Evolutionary conservation across 1,284 basidiomycete genomes (phyloP).

Genomic region (Kwoniella shivajii): DNA sequence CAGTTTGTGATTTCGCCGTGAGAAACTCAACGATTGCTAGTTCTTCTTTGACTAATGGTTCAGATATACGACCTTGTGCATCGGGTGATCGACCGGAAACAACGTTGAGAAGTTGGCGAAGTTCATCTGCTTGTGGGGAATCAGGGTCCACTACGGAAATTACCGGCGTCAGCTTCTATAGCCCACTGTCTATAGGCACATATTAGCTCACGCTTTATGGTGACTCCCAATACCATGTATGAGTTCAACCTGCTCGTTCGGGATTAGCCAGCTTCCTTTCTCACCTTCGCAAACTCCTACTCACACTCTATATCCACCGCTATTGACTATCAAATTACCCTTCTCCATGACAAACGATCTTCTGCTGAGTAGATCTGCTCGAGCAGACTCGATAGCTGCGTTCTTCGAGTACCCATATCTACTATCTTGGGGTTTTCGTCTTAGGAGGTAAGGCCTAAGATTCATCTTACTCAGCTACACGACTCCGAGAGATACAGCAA

Average conservation of each 20-base stretch:
- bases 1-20: constrained; percentile 45
- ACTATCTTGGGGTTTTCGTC: constrained; percentile 52
- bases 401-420: constrained; percentile 54
- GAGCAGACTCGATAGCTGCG: constrained; percentile 55
- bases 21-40: constrained; percentile 55
- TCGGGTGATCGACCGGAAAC: constrained; percentile 55
- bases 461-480: background rate
- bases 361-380: constrained; percentile 53
- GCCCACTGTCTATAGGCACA: too few relatives aligned
- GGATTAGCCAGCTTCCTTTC: too few relatives aligned
- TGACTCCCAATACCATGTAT: constrained; percentile 55
- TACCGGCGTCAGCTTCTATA: background rate
- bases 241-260: constrained; percentile 54
- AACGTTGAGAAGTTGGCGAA: constrained; percentile 53
- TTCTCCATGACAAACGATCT: constrained; percentile 55
- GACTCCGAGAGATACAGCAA: too few relatives aligned
- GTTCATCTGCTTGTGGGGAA: constrained; percentile 54
- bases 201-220: constrained; percentile 54
- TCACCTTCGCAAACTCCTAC: too few relatives aligned
- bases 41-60: constrained; percentile 56
- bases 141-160: constrained; percentile 49
- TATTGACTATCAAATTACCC: constrained; percentile 53
- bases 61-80: constrained; percentile 48
- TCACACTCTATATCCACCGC: constrained; percentile 52
- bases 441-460: constrained; percentile 51